Evolutionary conservation across 2,329 filamentous ascomycete genomes (phyloP), one percentile per base, ranked within the genome.

Genomic region (Epichloe aotearoae): DNA sequence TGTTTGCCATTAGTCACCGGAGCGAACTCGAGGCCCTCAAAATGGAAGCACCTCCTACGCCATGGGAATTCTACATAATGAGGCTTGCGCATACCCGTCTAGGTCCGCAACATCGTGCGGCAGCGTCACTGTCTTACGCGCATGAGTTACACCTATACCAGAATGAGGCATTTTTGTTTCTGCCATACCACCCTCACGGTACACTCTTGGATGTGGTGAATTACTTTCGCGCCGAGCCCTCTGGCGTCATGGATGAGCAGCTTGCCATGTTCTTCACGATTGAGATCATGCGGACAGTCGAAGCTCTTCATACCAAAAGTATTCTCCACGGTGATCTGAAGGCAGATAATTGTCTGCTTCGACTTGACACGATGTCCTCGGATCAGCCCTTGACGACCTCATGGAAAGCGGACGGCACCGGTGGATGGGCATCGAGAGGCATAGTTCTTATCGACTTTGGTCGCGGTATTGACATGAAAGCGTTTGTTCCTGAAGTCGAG

Each of bases 1-100:
- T 73, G 12, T 80, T 83, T 60, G 72, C 77, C n/a, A 61, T 73
- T 10, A 71, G 70, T 36, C 70, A 72, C 44, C 80, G 86, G 41
- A 71, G 72, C 42, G 56, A 72, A 1, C 74, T 93, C 4, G 89
- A 96, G 66, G 93, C 93, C 1, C 75, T 98, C 58, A 98, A 98
- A 68, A 90, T 95, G 81, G 93, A 98, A 69, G 79, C 85, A 34
- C 88, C 90, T 1, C 87, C 91, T 0, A 85, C 83, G 4, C 76
- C 86, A 0, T 98, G 93, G 93, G 93, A 98, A 63, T 98, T 97
- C 63, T 86, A 95, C 68, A 94, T 98, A 67, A 88, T 97, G 72
- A 84, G 88, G 1, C 79, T 88, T 50, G 82, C 86, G 2, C 87
- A 91, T 56, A 73, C 78, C 20, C 85, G 93, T 1, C 74, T 98